Conservation (phyloP, 2,329 filamentous ascomycete genomes). For the Aquanectria penicillioides region DNA sequence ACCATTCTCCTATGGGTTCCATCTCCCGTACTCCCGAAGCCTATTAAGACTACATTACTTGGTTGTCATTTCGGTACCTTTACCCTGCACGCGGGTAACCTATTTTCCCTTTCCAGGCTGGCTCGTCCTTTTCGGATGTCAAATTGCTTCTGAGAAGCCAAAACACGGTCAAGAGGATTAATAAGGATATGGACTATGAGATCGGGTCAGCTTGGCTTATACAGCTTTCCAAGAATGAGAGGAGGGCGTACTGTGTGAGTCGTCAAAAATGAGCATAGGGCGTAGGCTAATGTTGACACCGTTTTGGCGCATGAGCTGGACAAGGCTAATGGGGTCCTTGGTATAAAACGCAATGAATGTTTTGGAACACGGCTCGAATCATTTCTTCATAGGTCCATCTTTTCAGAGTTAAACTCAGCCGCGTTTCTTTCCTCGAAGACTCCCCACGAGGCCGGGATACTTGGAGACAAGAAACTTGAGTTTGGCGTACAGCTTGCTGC, state of each 20-base stretch:
- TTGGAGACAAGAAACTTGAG: constrained; percentile 69
- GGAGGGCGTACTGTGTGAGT: constrained; percentile 64
- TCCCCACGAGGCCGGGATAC: constrained; percentile 76
- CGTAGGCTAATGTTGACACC: constrained; percentile 82
- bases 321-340: constrained; percentile 72
- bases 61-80: too few species aligned
- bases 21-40: too few species aligned
- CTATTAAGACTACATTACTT: too few species aligned
- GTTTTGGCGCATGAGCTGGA: constrained; percentile 74
- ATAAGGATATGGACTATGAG: constrained; percentile 34
- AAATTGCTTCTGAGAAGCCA: constrained; percentile 31
- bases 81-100: too few species aligned
- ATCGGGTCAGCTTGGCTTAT: neutral
- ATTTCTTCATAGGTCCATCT: neutral
- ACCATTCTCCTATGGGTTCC: too few species aligned
- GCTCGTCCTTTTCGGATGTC: too few species aligned
- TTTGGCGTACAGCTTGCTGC: constrained; percentile 73
- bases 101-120: too few species aligned
- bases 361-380: constrained; percentile 24
- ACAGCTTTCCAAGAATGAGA: neutral
- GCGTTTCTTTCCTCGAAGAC: constrained; percentile 79
- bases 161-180: constrained; percentile 40
- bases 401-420: constrained; percentile 46
- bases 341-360: constrained; percentile 86
- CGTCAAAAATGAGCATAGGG: constrained; percentile 85